A percentile compares a stretch with the other conserved stretches of the same genome.
These are phyloP conservation scores for Globisporangium middletonii DNA, from an alignment of 352 stramenopile genomes.

Conservation along the genomic window DNA sequence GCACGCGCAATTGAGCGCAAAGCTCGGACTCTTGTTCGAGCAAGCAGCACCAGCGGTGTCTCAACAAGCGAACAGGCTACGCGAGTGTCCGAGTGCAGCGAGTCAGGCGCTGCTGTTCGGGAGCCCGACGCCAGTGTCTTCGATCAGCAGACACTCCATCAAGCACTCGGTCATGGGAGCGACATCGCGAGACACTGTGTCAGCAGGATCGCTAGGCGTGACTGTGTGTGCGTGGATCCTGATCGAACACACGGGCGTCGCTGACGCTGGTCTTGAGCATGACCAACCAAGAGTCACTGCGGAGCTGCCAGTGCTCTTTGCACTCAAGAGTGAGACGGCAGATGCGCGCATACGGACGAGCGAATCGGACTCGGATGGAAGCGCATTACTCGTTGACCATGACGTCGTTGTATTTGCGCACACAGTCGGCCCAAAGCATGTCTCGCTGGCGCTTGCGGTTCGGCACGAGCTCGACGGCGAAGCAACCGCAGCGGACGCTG, in stretches of 20 bases:
- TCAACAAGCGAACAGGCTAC: not conserved
- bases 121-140: conserved; percentile 4
- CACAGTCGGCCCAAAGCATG: not conserved
- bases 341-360: not conserved
- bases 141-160: not conserved
- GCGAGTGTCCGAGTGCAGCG: not conserved
- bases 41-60: not conserved
- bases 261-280: not conserved
- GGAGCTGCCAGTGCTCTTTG: conserved; percentile 6
- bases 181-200: not conserved
- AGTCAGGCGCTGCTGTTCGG: conserved; percentile 2
- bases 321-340: not conserved
- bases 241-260: conserved; percentile 8
- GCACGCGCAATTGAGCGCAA: not conserved
- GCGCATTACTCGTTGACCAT: not conserved
- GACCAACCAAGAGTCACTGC: no score
- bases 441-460: not conserved
- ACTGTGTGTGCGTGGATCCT: conserved; percentile 9
- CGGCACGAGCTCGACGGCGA: not conserved
- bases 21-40: not conserved
- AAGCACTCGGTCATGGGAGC: not conserved
- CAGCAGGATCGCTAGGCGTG: not conserved
- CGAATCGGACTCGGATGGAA: not conserved
- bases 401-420: conserved; percentile 4
- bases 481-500: not conserved